These are phyloP conservation scores for Gnomoniopsis smithogilvyi DNA, from an alignment of 2,329 filamentous ascomycete genomes.

Conservation along the genomic window DNA sequence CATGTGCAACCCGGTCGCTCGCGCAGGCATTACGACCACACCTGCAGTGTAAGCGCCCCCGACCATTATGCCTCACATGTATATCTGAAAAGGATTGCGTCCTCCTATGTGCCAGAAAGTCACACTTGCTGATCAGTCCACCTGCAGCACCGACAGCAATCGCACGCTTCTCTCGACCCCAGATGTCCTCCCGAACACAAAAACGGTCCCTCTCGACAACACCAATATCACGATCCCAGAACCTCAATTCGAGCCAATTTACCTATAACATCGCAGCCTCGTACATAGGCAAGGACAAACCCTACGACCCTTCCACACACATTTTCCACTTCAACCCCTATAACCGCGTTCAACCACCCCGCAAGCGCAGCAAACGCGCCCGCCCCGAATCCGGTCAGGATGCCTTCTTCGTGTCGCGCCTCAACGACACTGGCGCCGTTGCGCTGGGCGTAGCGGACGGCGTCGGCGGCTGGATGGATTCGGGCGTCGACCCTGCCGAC, in stretches of 20 bases:
- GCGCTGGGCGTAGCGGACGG: slow-evolving; percentile 91
- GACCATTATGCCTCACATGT: not conserved
- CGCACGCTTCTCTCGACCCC: not conserved
- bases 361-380: slow-evolving; percentile 50
- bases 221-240: slow-evolving; percentile 20
- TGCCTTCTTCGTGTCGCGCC: slow-evolving; percentile 84
- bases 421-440: slow-evolving; percentile 65
- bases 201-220: not conserved
- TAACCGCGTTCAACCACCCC: slow-evolving; percentile 53
- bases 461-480: slow-evolving; percentile 92
- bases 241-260: slow-evolving; percentile 33
- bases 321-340: slow-evolving; percentile 70
- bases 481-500: slow-evolving; percentile 88
- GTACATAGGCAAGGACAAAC: slow-evolving; percentile 69
- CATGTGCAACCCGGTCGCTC: slow-evolving; percentile 17
- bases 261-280: slow-evolving; percentile 72
- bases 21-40: slow-evolving; percentile 14
- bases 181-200: not conserved
- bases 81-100: not conserved
- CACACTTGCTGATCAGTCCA: not conserved
- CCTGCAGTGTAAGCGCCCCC: slow-evolving; percentile 18
- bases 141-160: not conserved
- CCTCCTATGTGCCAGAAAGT: not conserved
- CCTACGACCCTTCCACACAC: slow-evolving; percentile 65
- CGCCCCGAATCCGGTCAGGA: slow-evolving; percentile 86